Evolutionary conservation across 768 basidiomycete species (phyloP).

Genomic region (Suillus lakei): DNA sequence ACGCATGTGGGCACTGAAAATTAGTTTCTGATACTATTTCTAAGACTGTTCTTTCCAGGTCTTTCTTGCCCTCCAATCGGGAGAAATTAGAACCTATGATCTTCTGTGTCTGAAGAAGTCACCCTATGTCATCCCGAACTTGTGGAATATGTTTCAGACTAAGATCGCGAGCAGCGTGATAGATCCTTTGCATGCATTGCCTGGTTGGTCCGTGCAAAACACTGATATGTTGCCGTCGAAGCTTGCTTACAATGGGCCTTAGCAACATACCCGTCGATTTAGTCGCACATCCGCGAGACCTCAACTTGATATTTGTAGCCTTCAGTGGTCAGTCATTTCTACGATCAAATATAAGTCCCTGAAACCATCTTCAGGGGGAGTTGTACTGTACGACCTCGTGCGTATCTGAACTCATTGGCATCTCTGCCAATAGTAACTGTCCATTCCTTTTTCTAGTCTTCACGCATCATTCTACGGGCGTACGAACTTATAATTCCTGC

Average conservation of each 20-base stretch:
- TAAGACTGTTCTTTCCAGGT: conserved; percentile 31
- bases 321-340: conserved; percentile 60
- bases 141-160: conserved; percentile 64
- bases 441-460: conserved; percentile 36
- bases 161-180: conserved; percentile 3
- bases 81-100: conserved; percentile 77
- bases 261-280: conserved; percentile 63
- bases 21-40: conserved; percentile 13
- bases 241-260: conserved; percentile 16
- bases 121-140: conserved; percentile 69
- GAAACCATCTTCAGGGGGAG: conserved; percentile 51
- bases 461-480: conserved; percentile 56
- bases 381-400: conserved; percentile 65
- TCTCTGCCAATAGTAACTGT: neutral
- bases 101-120: conserved; percentile 70
- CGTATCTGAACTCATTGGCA: neutral
- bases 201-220: neutral
- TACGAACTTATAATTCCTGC: conserved; percentile 77
- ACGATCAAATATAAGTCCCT: conserved; percentile 7
- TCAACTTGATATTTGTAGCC: conserved; percentile 75
- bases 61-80: conserved; percentile 55
- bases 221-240: neutral
- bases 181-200: neutral
- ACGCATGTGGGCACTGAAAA: conserved; percentile 59
- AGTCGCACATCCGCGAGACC: conserved; percentile 70